Evolutionary conservation across 768 basidiomycete genomes (phyloP), one percentile per base, ranked within the genome.

Genomic region (Russula griseocarnosa): DNA sequence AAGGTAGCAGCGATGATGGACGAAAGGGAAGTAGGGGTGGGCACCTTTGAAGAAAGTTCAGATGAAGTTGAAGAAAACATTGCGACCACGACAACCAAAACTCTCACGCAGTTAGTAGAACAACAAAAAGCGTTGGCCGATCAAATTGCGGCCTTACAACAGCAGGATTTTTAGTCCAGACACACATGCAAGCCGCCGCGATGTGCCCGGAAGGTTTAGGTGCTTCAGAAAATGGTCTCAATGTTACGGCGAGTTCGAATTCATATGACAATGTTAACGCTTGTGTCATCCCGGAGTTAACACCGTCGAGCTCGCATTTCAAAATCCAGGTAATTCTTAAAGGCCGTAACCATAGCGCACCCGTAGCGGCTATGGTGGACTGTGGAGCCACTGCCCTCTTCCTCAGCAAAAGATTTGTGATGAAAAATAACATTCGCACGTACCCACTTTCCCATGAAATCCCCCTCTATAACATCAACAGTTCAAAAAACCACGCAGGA

Each of bases 381-480:
- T 44, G 42, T 9, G 42, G 42, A 2, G 42, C 42, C 8, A 44
- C 42, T 2, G 8, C 42, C 42, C 2, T 44, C 0, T 44, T 44
- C 20, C 20, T 44, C 18, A 44, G 42, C 3, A 8, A 20, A 3
- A 7, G 3, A 1, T 44, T 44, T 3, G 42, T 44, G 0, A 44
- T 3, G 1, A 3, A 2, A n/a, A 8, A 44, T 3, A 16, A 9
- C 0, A 4, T 44, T 0, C 42, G 8, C 0, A 20, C 7, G 3
- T 2, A 9, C 42, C 7, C 42, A 3, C 20, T 44, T 0, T 1
- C 0, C 8, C 8, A 8, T 0, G 0, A 44, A 20, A 44, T 44
- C 20, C 42, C 18, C 0, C 20, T 44, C 0, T 44, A 20, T 1
- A 44, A 44, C 3, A 44, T 44, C 3, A 7, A 44, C 8, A 8